A percentile compares a stretch with the other conserved stretches of the same genome.
Conservation (phyloP, 306 rosid genomes). For the Cicer arietinum region DNA sequence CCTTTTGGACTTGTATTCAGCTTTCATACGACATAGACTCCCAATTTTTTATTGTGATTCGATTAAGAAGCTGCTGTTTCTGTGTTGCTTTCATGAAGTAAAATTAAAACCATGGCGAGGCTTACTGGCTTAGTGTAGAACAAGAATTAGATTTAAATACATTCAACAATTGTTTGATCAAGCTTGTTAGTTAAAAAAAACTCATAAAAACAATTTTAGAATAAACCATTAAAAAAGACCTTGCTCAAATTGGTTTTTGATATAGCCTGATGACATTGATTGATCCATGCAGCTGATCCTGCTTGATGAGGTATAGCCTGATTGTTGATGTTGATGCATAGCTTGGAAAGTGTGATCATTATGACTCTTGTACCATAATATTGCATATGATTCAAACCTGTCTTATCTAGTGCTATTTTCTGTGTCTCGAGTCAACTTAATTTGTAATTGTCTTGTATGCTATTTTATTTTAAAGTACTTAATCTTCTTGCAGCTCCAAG, state of each 20-base stretch:
- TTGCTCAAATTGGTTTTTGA: slow-evolving; percentile 1
- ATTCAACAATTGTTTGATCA: slow-evolving; percentile 7
- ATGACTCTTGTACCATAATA: background rate
- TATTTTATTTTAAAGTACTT: slow-evolving; percentile 29
- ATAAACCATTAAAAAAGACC: slow-evolving; percentile 8
- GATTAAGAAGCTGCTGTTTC: background rate
- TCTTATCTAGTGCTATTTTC: slow-evolving; percentile 4
- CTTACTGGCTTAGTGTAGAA: background rate
- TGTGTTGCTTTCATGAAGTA: background rate
- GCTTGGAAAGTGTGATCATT: slow-evolving; percentile 24
- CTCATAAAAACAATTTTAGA: slow-evolving; percentile 5
- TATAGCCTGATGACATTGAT: background rate
- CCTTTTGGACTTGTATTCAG: background rate
- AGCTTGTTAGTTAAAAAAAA: background rate
- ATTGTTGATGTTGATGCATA: slow-evolving; percentile 16
- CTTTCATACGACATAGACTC: background rate
- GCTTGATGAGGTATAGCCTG: slow-evolving; percentile 8
- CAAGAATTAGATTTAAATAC: background rate
- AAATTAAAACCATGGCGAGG: slow-evolving; percentile 3
- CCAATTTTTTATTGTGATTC: background rate
- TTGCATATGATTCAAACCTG: slow-evolving; percentile 16
- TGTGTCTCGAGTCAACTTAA: background rate
- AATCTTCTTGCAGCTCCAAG: slow-evolving; percentile 69
- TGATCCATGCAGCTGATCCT: slow-evolving; percentile 9
- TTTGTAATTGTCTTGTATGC: slow-evolving; percentile 15